These are phyloP conservation scores for Chernovozyma sophiae-reginae DNA, from an alignment of 1,139 yeast species.

Conservation along the genomic window DNA sequence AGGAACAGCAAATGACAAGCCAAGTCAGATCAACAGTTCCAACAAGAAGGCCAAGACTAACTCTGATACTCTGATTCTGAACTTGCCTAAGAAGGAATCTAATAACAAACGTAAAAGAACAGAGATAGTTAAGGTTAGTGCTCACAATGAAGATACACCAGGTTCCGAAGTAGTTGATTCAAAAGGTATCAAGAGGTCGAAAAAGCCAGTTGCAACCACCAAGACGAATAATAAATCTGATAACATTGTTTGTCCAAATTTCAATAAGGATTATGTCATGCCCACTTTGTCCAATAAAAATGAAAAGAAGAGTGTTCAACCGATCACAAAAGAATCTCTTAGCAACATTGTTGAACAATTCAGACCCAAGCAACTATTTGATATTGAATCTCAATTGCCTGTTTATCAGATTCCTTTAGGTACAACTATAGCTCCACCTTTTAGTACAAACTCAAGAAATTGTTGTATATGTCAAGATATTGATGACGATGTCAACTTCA, in stretches of 20 bases:
- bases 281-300: conserved; percentile 11
- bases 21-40: too few species aligned
- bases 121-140: background rate
- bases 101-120: background rate
- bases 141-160: background rate
- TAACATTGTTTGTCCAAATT: conserved; percentile 15
- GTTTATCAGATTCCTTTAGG: conserved; percentile 18
- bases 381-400: conserved; percentile 11
- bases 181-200: conserved; percentile 3
- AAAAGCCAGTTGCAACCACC: conserved; percentile 4
- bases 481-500: conserved; percentile 17
- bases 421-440: conserved; percentile 19
- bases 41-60: too few species aligned
- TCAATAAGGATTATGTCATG: conserved; percentile 16
- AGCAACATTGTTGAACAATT: conserved; percentile 13
- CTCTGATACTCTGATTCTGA: too few species aligned
- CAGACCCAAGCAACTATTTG: conserved; percentile 15
- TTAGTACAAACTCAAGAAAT: conserved; percentile 25
- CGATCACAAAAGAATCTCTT: conserved; percentile 11
- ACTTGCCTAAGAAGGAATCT: background rate
- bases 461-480: conserved; percentile 58
- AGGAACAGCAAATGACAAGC: too few species aligned
- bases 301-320: conserved; percentile 13
- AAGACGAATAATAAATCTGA: background rate
- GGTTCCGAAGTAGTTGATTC: background rate